Conservation (phyloP, 768 basidiomycete genomes). For the Rhizopogon vulgaris region DNA sequence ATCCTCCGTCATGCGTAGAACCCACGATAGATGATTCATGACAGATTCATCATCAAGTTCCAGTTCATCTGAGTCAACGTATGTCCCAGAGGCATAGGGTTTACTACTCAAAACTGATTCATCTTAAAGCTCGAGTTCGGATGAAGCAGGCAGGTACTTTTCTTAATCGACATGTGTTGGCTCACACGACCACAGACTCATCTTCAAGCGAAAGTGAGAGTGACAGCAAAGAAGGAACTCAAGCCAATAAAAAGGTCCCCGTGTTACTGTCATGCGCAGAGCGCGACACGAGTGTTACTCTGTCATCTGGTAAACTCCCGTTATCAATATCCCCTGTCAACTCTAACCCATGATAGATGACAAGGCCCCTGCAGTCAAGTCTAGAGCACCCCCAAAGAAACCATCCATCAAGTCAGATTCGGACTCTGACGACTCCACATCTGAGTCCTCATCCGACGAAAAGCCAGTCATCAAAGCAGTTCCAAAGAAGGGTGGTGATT, state of each 20-base stretch:
- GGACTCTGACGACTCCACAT: slow-evolving; percentile 6
- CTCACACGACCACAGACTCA: background rate
- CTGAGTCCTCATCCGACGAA: background rate
- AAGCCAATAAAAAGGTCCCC: background rate
- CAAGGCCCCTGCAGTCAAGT: background rate
- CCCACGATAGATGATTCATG: background rate
- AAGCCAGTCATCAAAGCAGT: background rate
- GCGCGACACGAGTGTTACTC: slow-evolving; percentile 35
- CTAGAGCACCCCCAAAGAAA: background rate
- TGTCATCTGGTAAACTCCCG: slow-evolving; percentile 22
- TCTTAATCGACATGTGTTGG: slow-evolving; percentile 17
- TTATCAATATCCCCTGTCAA: background rate
- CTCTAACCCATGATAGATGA: background rate
- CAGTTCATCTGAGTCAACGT: slow-evolving; percentile 20
- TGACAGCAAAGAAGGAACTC: background rate
- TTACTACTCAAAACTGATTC: background rate
- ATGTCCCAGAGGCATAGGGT: slow-evolving; percentile 1
- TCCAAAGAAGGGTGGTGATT: background rate
- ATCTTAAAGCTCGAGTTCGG: slow-evolving; percentile 11
- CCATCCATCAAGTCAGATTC: slow-evolving; percentile 9
- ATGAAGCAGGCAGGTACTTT: slow-evolving; percentile 13
- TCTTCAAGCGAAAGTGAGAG: slow-evolving; percentile 7
- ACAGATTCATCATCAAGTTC: slow-evolving; percentile 18
- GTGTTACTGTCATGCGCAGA: slow-evolving; percentile 5
- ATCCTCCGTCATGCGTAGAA: background rate